Percentiles rank a stretch among this genome's conserved stretches.
Conservation (phyloP, 1,139 yeast species). For the Saccharomyces hybrid region DNA sequence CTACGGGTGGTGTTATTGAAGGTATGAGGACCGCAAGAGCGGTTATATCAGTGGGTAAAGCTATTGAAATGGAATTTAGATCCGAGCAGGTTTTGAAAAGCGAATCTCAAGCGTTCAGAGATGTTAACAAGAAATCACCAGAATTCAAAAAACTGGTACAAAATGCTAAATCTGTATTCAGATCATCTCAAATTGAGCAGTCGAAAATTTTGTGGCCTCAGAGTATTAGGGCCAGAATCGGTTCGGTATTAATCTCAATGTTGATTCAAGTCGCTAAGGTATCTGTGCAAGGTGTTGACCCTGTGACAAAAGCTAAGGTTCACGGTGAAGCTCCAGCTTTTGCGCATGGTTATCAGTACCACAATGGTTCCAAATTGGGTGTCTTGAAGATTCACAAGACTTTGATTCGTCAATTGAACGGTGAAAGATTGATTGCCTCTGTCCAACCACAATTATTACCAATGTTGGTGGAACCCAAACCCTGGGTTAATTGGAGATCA, state of each 20-base stretch:
- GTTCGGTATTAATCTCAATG: constrained; percentile 68
- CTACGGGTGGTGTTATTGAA: constrained; percentile 70
- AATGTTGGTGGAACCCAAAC: constrained; percentile 82
- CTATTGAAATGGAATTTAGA: constrained; percentile 77
- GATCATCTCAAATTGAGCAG: constrained; percentile 32
- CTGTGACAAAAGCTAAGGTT: constrained; percentile 61
- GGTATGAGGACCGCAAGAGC: constrained; percentile 86
- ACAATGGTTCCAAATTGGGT: constrained; percentile 73
- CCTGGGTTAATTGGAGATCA: constrained; percentile 72
- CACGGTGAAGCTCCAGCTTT: constrained; percentile 83
- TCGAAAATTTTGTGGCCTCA: constrained; percentile 51
- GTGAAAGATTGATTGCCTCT: constrained; percentile 56
- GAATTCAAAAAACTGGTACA: constrained; percentile 31
- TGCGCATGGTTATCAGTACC: constrained; percentile 77
- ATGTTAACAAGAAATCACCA: constrained; percentile 31
- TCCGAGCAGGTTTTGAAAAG: constrained; percentile 53
- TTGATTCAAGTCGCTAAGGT: constrained; percentile 78
- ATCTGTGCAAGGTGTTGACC: constrained; percentile 69
- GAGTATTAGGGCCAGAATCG: constrained; percentile 67
- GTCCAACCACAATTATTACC: constrained; percentile 88
- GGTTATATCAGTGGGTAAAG: constrained; percentile 71
- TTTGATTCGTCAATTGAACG: constrained; percentile 57
- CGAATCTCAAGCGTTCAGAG: constrained; percentile 46
- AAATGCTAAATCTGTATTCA: constrained; percentile 31
- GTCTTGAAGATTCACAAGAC: constrained; percentile 68